Conservation (phyloP, 1,139 yeast genomes). For the Zygoascus hellenicus region DNA sequence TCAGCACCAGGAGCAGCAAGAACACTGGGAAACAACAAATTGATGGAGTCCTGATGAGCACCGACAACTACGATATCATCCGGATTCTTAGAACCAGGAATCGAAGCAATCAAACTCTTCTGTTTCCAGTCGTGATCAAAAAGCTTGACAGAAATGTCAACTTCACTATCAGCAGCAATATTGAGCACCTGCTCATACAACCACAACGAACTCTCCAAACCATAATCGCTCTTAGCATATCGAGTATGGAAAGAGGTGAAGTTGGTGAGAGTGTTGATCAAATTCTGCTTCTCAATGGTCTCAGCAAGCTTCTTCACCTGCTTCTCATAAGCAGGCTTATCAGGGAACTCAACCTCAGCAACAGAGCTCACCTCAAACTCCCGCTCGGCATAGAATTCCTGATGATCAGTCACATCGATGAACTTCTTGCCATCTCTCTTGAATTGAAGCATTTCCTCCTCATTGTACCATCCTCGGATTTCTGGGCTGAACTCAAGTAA, state of each 20-base stretch:
- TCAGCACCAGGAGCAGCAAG: constrained; percentile 92
- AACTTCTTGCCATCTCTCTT: constrained; percentile 53
- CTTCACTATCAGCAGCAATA: constrained; percentile 30
- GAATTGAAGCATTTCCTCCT: constrained; percentile 50
- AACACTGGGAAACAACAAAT: constrained; percentile 62
- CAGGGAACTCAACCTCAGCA: constrained; percentile 43
- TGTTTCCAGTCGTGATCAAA: constrained; percentile 55
- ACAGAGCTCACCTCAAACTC: background rate
- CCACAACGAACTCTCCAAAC: constrained; percentile 72
- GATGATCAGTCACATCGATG: constrained; percentile 60
- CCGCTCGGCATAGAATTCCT: constrained; percentile 23
- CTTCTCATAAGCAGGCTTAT: constrained; percentile 35
- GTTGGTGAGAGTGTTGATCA: constrained; percentile 51
- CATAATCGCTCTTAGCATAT: constrained; percentile 68
- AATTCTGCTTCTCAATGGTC: constrained; percentile 41
- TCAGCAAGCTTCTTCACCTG: constrained; percentile 41
- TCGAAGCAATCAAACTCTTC: constrained; percentile 47
- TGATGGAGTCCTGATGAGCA: constrained; percentile 84
- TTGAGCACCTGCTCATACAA: constrained; percentile 46
- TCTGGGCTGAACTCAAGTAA: constrained; percentile 31
- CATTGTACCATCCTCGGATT: constrained; percentile 44
- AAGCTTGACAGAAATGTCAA: constrained; percentile 35
- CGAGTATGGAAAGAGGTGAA: constrained; percentile 75
- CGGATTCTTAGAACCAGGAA: constrained; percentile 37
- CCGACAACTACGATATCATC: constrained; percentile 64